These are phyloP conservation scores for Penicillium pulvis DNA, from an alignment of 495 filamentous ascomycete genomes.

Conservation along the genomic window DNA sequence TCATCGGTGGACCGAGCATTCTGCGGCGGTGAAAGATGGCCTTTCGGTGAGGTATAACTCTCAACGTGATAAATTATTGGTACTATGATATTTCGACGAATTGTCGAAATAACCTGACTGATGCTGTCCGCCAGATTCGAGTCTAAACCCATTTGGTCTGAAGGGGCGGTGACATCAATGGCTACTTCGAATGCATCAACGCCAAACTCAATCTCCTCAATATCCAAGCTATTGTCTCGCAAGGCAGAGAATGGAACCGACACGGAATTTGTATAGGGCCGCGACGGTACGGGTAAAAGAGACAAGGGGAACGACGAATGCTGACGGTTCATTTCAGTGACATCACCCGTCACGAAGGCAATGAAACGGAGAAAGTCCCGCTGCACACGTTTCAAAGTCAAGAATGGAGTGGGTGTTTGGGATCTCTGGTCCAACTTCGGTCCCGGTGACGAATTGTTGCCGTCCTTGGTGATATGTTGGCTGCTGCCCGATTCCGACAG, in stretches of 20 bases:
- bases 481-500: slow-evolving; percentile 41
- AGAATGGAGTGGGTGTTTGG: slow-evolving; percentile 52
- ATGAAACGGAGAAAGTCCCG: slow-evolving; percentile 72
- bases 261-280: slow-evolving; percentile 63
- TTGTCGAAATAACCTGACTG: slow-evolving; percentile 57
- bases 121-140: slow-evolving; percentile 46
- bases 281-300: slow-evolving; percentile 62
- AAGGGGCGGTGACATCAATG: slow-evolving; percentile 50
- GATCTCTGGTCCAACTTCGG: slow-evolving; percentile 39
- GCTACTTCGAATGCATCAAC: slow-evolving; percentile 70
- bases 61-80: slow-evolving; percentile 53
- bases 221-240: slow-evolving; percentile 55
- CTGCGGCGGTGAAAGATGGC: slow-evolving; percentile 24
- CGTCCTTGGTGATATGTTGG: slow-evolving; percentile 29
- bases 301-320: slow-evolving; percentile 70
- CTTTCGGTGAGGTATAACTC: slow-evolving; percentile 29
- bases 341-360: slow-evolving; percentile 60
- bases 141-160: slow-evolving; percentile 35
- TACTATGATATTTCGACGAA: slow-evolving; percentile 64
- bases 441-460: slow-evolving; percentile 33
- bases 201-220: slow-evolving; percentile 65
- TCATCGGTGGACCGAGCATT: slow-evolving; percentile 32
- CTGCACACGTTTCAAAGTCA: slow-evolving; percentile 68
- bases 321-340: slow-evolving; percentile 52
- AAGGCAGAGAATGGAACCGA: slow-evolving; percentile 63